Base-by-base conservation (phyloP, 306 rosid genomes). In the Sphenostylis stenocarpa region DNA sequence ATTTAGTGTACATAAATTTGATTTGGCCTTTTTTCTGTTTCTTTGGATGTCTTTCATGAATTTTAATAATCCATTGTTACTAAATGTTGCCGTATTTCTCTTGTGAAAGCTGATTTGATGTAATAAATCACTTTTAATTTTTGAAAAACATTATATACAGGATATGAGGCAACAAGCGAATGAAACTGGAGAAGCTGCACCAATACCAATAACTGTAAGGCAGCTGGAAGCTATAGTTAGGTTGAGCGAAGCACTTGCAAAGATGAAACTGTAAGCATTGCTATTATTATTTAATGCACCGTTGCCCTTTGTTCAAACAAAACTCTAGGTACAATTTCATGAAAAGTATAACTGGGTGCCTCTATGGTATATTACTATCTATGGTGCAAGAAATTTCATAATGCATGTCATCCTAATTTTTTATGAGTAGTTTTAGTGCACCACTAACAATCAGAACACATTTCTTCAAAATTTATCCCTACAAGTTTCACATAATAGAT, bases 151-250 rank as follows among this genome's bases (percentile, higher is more conserved):
- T 36, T 36, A 41, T 58, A 78, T 36, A 4, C 73, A 95, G 99
- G 99, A 95, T 82, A 95, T 95, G 97, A 95, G 99, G 78, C 93
- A 80, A 83, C 99, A 92, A 79, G 93, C 99, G 39, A 90, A 95
- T 79, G 99, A 95, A 83, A 88, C 96, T 8, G 99, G 99, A 11
- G 94, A 89, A 80, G 89, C 97, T 53, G 87, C 97, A 56, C 96
- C 93, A 12, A 89, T 95, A 77, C 99, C 97, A 14, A 92, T 95
- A 55, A 95, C 99, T 10, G 99, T 95, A 4, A 84, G 99, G 88
- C 99, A 95, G 88, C 87, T 95, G 71, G 99, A 95, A 91, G 99
- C 99, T 80, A 87, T 95, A 36, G 90, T 89, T 49, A 87, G 99
- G 82, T 67, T 95, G 93, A 92, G 99, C 38, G 99, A 95, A 85